Conservation (phyloP, 257 asterid species). For the Salvia splendens region DNA sequence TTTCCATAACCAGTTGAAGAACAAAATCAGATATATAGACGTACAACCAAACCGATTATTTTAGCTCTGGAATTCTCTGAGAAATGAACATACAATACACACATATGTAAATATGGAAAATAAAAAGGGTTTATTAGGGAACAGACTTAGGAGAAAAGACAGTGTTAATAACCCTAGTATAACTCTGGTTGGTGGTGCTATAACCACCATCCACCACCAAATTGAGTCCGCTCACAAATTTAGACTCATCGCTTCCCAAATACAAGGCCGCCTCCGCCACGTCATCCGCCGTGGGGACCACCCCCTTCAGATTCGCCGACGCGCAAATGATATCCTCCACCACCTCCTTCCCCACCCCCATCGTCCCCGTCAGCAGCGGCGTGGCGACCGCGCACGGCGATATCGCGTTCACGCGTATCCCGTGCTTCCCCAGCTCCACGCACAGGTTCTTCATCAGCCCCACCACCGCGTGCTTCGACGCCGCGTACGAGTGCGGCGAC, state of each 20-base stretch:
- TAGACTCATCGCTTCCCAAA: slow-evolving; percentile 60
- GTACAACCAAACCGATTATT: too few species aligned
- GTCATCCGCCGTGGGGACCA: slow-evolving; percentile 55
- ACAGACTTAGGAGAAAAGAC: slow-evolving; percentile 20
- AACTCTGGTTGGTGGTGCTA: slow-evolving; percentile 62
- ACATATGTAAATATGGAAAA: neutral
- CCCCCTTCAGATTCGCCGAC: slow-evolving; percentile 69
- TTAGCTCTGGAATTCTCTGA: too few species aligned
- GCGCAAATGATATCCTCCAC: slow-evolving; percentile 55
- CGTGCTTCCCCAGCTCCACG: slow-evolving; percentile 71
- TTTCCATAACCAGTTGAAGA: too few species aligned
- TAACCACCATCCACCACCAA: slow-evolving; percentile 81
- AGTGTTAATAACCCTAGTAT: slow-evolving; percentile 38
- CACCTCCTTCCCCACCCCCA: slow-evolving; percentile 48
- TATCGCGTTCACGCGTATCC: slow-evolving; percentile 65
- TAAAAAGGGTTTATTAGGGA: neutral
- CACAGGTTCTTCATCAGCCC: slow-evolving; percentile 66
- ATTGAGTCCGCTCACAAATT: slow-evolving; percentile 70
- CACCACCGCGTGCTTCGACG: slow-evolving; percentile 72
- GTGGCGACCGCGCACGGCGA: slow-evolving; percentile 84
- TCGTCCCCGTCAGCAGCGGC: slow-evolving; percentile 49
- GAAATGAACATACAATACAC: too few species aligned
- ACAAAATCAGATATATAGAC: too few species aligned
- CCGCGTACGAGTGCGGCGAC: slow-evolving; percentile 61
- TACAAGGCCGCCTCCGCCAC: slow-evolving; percentile 86